These are phyloP conservation scores for Colletotrichum lupini DNA, from an alignment of 2,329 filamentous ascomycete species.

Conservation along the genomic window DNA sequence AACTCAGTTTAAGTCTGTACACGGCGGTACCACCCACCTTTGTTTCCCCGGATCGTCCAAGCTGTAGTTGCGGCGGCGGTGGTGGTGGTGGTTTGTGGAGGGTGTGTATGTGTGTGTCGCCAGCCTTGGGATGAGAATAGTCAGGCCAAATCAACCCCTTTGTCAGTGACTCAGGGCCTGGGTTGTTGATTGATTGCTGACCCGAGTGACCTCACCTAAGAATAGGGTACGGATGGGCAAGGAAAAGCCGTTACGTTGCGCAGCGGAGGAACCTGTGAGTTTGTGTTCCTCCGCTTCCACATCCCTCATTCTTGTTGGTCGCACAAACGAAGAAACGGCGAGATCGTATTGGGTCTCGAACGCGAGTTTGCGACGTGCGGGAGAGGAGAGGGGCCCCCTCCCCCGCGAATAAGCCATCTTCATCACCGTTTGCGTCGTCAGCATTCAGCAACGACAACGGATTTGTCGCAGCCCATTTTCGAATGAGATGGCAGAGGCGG, in stretches of 20 bases:
- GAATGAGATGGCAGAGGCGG: slow-evolving; percentile 15
- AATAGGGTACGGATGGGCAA: background rate
- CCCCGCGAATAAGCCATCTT: background rate
- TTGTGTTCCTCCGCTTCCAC: background rate
- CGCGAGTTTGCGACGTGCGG: slow-evolving; percentile 14
- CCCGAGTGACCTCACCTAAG: slow-evolving; percentile 1
- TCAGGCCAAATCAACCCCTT: slow-evolving; percentile 2
- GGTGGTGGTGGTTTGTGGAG: background rate
- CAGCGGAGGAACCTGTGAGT: background rate
- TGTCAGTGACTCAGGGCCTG: slow-evolving; percentile 10
- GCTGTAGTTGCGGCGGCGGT: background rate
- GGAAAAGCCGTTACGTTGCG: slow-evolving; percentile 18
- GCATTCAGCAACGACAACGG: slow-evolving; percentile 6
- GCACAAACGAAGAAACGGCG: slow-evolving; percentile 19
- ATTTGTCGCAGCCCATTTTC: background rate
- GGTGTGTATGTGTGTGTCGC: background rate
- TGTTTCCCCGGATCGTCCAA: slow-evolving; percentile 26
- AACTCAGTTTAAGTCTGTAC: background rate
- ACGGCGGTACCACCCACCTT: slow-evolving; percentile 10
- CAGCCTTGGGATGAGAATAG: slow-evolving; percentile 24
- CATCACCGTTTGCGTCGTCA: slow-evolving; percentile 27
- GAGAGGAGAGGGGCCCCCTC: background rate
- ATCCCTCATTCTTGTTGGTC: background rate
- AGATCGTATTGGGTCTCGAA: slow-evolving; percentile 28
- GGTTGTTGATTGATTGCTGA: background rate